Conservation (phyloP, 1,284 basidiomycete genomes). For the Cryptococcus deneoformans region DNA sequence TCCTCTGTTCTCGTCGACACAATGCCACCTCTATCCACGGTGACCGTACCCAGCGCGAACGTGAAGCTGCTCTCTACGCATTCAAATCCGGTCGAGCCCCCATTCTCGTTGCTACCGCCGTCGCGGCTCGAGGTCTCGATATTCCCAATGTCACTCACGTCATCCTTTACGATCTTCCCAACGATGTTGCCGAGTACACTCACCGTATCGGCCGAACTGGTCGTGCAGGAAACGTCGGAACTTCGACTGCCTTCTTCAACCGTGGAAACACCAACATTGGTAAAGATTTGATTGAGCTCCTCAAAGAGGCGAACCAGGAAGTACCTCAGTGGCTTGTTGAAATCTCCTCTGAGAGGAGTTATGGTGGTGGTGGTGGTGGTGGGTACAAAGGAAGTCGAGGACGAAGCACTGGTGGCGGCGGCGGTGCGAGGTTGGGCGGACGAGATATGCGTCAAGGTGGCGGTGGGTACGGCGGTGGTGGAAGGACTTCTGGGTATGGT, state of each 20-base stretch:
- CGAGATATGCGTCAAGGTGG: slow-evolving; percentile 57
- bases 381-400: slow-evolving; percentile 56
- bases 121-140: slow-evolving; percentile 98
- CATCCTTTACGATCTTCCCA: slow-evolving; percentile 91
- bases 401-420: slow-evolving; percentile 49
- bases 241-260: slow-evolving; percentile 93
- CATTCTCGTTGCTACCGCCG: slow-evolving; percentile 96
- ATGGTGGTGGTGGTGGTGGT: slow-evolving; percentile 59
- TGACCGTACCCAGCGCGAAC: slow-evolving; percentile 95
- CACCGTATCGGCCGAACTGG: slow-evolving; percentile 99
- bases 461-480: slow-evolving; percentile 55
- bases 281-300: slow-evolving; percentile 84
- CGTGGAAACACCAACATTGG: slow-evolving; percentile 88
- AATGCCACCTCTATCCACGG: slow-evolving; percentile 97
- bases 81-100: slow-evolving; percentile 95
- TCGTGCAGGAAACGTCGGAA: slow-evolving; percentile 98
- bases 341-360: slow-evolving; percentile 77
- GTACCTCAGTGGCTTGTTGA: slow-evolving; percentile 82
- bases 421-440: slow-evolving; percentile 51
- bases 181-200: slow-evolving; percentile 98
- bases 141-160: slow-evolving; percentile 99
- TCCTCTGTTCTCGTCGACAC: slow-evolving; percentile 79
- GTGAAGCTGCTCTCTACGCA: slow-evolving; percentile 90
- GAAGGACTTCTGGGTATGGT: slow-evolving; percentile 57
- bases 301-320: slow-evolving; percentile 85